Percentiles rank a stretch among this genome's conserved stretches.
These are phyloP conservation scores for Solanum chacoense DNA, from an alignment of 305 asterid genomes.

Conservation along the genomic window DNA sequence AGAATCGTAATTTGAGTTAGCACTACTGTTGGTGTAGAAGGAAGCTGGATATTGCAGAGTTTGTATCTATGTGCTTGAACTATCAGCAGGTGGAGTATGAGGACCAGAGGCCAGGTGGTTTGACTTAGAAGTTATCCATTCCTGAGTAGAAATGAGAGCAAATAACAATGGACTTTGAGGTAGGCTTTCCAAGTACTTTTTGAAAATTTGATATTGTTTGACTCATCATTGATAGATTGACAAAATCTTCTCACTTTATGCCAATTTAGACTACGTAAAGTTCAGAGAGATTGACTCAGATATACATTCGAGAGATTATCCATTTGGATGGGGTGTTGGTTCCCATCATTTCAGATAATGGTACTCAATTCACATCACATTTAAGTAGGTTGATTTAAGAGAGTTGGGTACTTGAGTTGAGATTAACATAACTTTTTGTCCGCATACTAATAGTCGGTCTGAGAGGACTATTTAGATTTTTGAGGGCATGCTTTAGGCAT, in stretches of 20 bases:
- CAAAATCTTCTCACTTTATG: background rate
- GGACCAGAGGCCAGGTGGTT: background rate
- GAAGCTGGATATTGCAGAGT: background rate
- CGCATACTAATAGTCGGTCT: background rate
- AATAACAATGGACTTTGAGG: background rate
- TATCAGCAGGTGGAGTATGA: background rate
- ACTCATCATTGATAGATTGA: background rate
- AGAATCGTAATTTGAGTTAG: background rate
- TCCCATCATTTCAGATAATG: background rate
- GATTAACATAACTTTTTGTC: background rate
- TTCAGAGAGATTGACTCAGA: background rate
- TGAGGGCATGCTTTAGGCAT: background rate
- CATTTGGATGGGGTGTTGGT: background rate
- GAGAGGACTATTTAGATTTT: background rate
- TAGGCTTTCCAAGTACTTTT: background rate
- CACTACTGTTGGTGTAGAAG: background rate
- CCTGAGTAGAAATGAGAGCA: background rate
- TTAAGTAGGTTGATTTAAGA: background rate
- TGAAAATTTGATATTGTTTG: background rate
- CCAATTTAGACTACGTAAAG: background rate
- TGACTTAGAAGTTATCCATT: background rate
- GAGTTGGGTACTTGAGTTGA: background rate
- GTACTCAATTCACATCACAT: background rate
- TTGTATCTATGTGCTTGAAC: background rate
- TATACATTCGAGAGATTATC: background rate